These are phyloP conservation scores for Neurospora sp. DNA, from an alignment of 495 filamentous ascomycete species.

Conservation along the genomic window DNA sequence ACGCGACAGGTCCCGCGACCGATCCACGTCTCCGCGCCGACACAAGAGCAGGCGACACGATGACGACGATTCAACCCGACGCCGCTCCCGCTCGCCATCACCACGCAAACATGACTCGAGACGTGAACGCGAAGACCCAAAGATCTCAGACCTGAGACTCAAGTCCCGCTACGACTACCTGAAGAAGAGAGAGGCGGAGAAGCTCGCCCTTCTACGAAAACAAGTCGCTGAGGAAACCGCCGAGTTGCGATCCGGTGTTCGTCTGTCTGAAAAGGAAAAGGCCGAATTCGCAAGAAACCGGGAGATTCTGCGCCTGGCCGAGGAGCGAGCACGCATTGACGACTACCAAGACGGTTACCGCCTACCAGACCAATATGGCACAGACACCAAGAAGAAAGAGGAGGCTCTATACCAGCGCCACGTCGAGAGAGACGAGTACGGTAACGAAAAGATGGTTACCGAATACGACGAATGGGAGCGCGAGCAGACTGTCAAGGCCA, in stretches of 20 bases:
- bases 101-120: conserved; percentile 3
- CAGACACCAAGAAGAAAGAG: conserved; percentile 81
- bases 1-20: conserved; percentile 30
- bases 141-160: conserved; percentile 67
- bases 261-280: conserved; percentile 67
- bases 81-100: conserved; percentile 14
- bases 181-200: conserved; percentile 81
- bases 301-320: conserved; percentile 76
- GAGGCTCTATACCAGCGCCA: conserved; percentile 85
- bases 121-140: conserved; percentile 23
- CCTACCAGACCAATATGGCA: conserved; percentile 90
- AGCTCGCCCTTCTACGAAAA: conserved; percentile 70
- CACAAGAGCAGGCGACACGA: conserved; percentile 23
- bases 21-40: conserved; percentile 19
- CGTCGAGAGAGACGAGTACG: conserved; percentile 78
- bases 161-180: conserved; percentile 87
- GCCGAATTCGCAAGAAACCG: conserved; percentile 86
- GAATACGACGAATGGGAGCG: conserved; percentile 95
- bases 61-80: conserved; percentile 17
- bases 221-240: conserved; percentile 87
- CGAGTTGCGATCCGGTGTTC: conserved; percentile 68
- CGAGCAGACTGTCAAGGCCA: conserved; percentile 83
- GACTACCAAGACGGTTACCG: conserved; percentile 89
- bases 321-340: conserved; percentile 80
- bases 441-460: conserved; percentile 82